A percentile compares a stretch with the other conserved stretches of the same genome.
Conservation (phyloP, 495 filamentous ascomycete genomes). For the Podospora appendiculata region DNA sequence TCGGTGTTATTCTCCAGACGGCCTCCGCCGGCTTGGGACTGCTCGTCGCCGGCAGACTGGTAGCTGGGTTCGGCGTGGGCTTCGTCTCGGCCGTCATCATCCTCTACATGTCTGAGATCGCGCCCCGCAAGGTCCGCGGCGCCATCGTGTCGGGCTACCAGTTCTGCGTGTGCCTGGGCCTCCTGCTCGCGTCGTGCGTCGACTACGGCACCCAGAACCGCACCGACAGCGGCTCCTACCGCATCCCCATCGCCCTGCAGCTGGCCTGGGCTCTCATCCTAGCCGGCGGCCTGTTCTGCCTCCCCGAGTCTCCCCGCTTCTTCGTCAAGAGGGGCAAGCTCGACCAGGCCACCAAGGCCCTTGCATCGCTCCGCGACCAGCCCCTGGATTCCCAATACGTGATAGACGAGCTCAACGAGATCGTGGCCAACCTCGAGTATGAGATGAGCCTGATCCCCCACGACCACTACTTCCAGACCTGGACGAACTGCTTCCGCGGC, state of each 20-base stretch:
- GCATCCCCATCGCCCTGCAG: constrained; percentile 65
- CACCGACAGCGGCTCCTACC: constrained; percentile 56
- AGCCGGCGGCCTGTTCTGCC: constrained; percentile 48
- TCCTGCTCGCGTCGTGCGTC: constrained; percentile 66
- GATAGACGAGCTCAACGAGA: constrained; percentile 66
- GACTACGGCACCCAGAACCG: constrained; percentile 60
- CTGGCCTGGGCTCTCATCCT: constrained; percentile 64
- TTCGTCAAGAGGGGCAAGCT: constrained; percentile 67
- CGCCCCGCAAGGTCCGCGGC: constrained; percentile 61
- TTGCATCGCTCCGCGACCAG: constrained; percentile 62
- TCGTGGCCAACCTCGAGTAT: constrained; percentile 76
- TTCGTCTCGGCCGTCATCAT: constrained; percentile 68
- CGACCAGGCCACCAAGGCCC: constrained; percentile 51
- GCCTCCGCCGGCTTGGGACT: constrained; percentile 17
- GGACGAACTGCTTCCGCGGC: constrained; percentile 56
- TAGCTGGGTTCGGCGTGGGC: constrained; percentile 49
- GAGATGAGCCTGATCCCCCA: constrained; percentile 58
- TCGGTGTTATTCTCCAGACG: constrained; percentile 58
- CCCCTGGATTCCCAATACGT: constrained; percentile 55
- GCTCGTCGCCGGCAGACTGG: constrained; percentile 54
- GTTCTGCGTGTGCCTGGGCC: constrained; percentile 69
- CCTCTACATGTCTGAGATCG: constrained; percentile 65
- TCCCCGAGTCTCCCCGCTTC: constrained; percentile 76
- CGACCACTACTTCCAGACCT: constrained; percentile 58
- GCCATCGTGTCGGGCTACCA: constrained; percentile 70